Evolutionary conservation across 306 rosid genomes (phyloP), one percentile per base, ranked within the genome.

Genomic region (Dalbergia cultrata): DNA sequence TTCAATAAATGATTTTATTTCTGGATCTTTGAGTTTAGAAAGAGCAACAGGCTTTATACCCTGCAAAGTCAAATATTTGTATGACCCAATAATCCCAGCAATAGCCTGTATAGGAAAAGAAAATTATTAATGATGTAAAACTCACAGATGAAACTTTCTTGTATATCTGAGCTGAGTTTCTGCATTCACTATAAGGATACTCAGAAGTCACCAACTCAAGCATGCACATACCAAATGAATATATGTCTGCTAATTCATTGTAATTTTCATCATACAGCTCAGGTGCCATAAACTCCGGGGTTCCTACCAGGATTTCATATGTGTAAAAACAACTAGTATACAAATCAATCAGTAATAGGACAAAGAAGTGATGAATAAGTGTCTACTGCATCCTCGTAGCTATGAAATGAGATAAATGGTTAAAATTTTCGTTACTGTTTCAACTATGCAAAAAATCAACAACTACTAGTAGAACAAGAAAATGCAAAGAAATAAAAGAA

Each of bases 271-370:
- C 86, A 75, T 87, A 87, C 71, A 87, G 43, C 78, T 84, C 86
- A 75, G 90, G 88, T 44, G 90, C 90, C 88, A 87, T 87, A 74
- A 87, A 87, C 78, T 84, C 90, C 44, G 88, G 88, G 72, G 90
- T 87, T 65, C 86, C 90, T 87, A 64, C 31, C 71, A 79, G 33
- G 77, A 69, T 69, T 31, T 34, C 31, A 74, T 19, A 33, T 12
- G 47, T 34, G 70, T 85, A 53, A 34, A 70, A 18, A 43, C 31
- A 68, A 78, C 56, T 49, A 58, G 19, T 45, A 34, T 17, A 62
- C 33, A 50, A 82, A 19, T 35, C 34, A 69, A 67, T 68, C 12
- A 50, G 43, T 49, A 50, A 31, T 16, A 6, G 13, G 31, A 57
- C 39, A 66, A 16, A 67, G 5, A 63, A 73, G 34, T 37, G 41